Evolutionary conservation across 257 asterid species (phyloP).

Genomic region (Anisodus acutangulus): DNA sequence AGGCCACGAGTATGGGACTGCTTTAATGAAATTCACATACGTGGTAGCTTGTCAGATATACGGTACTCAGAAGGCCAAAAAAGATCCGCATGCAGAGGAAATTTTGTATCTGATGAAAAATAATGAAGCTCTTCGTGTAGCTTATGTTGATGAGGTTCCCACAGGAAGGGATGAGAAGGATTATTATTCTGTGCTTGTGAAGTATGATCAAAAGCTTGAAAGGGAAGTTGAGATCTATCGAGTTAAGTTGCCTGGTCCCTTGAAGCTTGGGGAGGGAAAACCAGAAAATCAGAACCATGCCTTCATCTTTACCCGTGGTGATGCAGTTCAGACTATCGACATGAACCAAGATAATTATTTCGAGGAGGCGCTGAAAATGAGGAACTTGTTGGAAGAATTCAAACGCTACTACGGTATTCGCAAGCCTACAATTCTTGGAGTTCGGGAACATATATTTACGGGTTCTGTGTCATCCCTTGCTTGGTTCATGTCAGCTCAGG

Average conservation of each 20-base stretch:
- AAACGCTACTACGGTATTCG: conserved; percentile 77
- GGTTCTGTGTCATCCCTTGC: conserved; percentile 99
- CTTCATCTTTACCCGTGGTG: conserved; percentile 93
- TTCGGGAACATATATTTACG: conserved; percentile 91
- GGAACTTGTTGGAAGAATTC: conserved; percentile 95
- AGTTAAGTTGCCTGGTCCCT: conserved; percentile 93
- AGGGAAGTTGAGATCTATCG: conserved; percentile 96
- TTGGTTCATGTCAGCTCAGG: conserved; percentile 99
- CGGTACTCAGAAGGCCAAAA: conserved; percentile 95
- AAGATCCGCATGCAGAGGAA: conserved; percentile 96
- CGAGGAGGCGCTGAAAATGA: conserved; percentile 98
- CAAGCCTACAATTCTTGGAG: conserved; percentile 95
- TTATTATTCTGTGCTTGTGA: conserved; percentile 91
- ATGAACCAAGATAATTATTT: conserved; percentile 99
- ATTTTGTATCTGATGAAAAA: conserved; percentile 82
- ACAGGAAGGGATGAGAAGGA: conserved; percentile 85
- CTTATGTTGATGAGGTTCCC: conserved; percentile 96
- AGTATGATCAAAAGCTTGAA: conserved; percentile 75
- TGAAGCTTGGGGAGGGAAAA: conserved; percentile 99
- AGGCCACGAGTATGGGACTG: conserved; percentile 98
- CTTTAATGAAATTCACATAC: conserved; percentile 90
- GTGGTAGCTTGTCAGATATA: conserved; percentile 98
- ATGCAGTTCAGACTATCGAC: conserved; percentile 97
- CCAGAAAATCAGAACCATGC: conserved; percentile 99
- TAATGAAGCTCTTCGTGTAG: conserved; percentile 98